Evolutionary conservation across 306 rosid species (phyloP).

Genomic region (Trichosanthes truncata): DNA sequence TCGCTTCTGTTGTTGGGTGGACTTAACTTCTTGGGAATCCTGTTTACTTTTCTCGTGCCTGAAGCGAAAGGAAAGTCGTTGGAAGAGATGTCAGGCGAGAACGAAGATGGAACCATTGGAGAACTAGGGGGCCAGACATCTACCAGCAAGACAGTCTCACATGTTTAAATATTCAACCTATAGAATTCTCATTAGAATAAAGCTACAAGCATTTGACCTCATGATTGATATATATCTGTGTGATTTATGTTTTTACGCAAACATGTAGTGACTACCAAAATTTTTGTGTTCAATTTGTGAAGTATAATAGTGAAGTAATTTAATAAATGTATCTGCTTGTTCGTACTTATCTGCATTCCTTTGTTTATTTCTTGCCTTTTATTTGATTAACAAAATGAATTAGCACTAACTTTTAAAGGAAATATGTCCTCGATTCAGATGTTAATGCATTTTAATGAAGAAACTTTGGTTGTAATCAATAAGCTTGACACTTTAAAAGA

Average conservation of each 20-base stretch:
- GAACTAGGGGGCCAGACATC: not conserved
- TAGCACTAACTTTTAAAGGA: not conserved
- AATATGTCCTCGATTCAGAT: not conserved
- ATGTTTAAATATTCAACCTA: not conserved
- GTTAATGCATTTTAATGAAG: not conserved
- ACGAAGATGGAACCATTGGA: constrained; percentile 27
- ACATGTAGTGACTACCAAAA: not conserved
- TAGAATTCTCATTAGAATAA: not conserved
- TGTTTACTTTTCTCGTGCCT: constrained; percentile 57
- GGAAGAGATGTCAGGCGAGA: constrained; percentile 72
- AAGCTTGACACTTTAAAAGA: too few relatives aligned
- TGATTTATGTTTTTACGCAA: too few relatives aligned
- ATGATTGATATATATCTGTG: not conserved
- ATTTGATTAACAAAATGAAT: not conserved
- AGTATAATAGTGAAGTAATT: not conserved
- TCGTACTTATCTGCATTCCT: not conserved
- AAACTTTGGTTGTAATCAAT: not conserved
- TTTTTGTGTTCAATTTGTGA: not conserved
- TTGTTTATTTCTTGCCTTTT: too few relatives aligned
- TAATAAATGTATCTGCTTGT: not conserved
- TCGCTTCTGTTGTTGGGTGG: constrained; percentile 36
- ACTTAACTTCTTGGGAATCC: constrained; percentile 44
- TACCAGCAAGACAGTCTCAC: not conserved
- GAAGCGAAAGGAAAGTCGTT: constrained; percentile 64
- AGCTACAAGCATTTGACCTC: not conserved